Base-by-base conservation (phyloP, 176 grass and related monocot species). In the Oryza australiensis region DNA sequence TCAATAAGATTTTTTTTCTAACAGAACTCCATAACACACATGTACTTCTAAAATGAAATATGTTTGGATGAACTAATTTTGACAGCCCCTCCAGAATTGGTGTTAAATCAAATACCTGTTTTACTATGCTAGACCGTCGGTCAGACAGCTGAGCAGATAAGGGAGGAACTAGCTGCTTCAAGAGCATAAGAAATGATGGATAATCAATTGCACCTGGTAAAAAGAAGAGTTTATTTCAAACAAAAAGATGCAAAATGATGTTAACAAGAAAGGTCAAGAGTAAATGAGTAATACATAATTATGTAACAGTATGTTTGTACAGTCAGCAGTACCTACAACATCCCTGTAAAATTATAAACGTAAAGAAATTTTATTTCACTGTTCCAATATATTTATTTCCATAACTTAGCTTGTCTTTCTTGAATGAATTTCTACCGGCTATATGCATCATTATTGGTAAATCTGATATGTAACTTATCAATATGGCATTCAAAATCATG, bases 91-190 rank as follows among this genome's bases (percentile, higher is more conserved):
- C 18, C 32, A 59, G 55, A 65, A 78, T 65, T 64, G 27, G 80
- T 73, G 79, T 41, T 43, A 28, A 24, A 72, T 27, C 30, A 16
- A 71, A 34, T 29, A 92, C 93, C 93, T 95, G 93, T 78, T 95
- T 95, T 77, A 92, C 85, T 84, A 95, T 92, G 76, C 79, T 95
- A 57, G 93, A 95, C 29, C 93, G 86, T 28, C 93, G 90, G 84
- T 95, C 93, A 4, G 75, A 81, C 68, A 95, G 78, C 48, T 95
- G 93, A 68, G 90, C 71, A 46, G 83, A 92, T 66, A 95, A 40
- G 75, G 85, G 87, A 49, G 71, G 57, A 89, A 92, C 74, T 41
- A 95, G 85, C 86, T 95, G 90, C 86, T 95, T 95, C 63, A 95
- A 70, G 66, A 95, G 93, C 67, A 73, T 60, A 77, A 79, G 80